phyloP scores from a whole-genome alignment of 2,329 filamentous ascomycete species.

The Cordyceps farinosa region DNA sequence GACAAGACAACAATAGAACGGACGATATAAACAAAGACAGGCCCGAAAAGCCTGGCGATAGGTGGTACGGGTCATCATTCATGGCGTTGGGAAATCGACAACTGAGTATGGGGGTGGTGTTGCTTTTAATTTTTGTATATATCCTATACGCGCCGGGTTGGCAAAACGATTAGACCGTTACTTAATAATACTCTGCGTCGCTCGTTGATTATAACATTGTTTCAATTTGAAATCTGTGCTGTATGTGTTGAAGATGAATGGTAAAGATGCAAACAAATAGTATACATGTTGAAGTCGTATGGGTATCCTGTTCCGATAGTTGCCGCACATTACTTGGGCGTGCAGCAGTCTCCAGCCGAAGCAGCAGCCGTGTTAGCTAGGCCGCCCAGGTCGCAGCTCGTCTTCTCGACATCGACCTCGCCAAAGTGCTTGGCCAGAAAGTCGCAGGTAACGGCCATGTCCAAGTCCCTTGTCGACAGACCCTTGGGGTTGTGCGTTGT shows the following conservation, averaged over 20 bases:
- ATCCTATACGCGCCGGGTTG: conserved; percentile 5
- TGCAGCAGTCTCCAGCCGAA: conserved; percentile 53
- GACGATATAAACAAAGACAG: conserved; percentile 13
- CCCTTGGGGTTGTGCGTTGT: conserved; percentile 67
- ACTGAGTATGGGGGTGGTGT: conserved; percentile 13
- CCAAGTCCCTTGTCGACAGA: conserved; percentile 60
- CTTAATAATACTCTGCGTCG: conserved; percentile 14
- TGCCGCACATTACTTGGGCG: conserved; percentile 32
- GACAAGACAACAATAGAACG: conserved; percentile 7
- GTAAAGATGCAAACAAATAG: not conserved
- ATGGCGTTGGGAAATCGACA: conserved; percentile 16
- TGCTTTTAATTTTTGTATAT: conserved; percentile 19
- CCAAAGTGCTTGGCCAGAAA: conserved; percentile 53
- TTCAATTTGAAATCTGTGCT: not conserved
- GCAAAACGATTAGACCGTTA: conserved; percentile 8
- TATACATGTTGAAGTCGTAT: not conserved
- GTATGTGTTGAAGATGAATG: conserved; percentile 1
- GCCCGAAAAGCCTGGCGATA: not conserved
- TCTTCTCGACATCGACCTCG: conserved; percentile 41
- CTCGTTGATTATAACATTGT: conserved; percentile 3
- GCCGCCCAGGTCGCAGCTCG: conserved; percentile 37
- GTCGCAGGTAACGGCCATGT: conserved; percentile 62
- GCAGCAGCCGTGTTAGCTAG: conserved; percentile 45
- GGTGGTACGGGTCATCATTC: conserved; percentile 7
- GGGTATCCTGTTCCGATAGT: not conserved